A percentile compares a stretch with the other conserved stretches of the same genome.
Evolutionary conservation across 2,329 filamentous ascomycete genomes (phyloP).

Genomic region (Magnaporthiopsis rhizophila): DNA sequence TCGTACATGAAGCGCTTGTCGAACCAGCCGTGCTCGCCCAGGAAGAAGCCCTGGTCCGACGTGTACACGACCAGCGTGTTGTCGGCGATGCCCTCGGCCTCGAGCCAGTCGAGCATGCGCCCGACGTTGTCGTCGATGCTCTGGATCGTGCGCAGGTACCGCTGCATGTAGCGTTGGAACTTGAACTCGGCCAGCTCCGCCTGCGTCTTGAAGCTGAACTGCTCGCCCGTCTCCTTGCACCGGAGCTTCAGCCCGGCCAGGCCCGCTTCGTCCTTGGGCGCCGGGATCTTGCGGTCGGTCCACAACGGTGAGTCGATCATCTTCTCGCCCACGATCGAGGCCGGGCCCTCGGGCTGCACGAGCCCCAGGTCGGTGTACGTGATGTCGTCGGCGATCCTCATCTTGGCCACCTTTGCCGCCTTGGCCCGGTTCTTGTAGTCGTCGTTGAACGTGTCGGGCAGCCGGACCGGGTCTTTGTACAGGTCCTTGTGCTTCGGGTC

Average conservation of each 20-base stretch:
- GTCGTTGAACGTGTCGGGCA: constrained; percentile 44
- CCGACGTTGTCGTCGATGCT: constrained; percentile 45
- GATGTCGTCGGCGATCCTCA: constrained; percentile 41
- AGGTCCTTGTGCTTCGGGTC: constrained; percentile 38
- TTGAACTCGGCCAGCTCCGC: constrained; percentile 43
- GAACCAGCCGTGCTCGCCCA: constrained; percentile 50
- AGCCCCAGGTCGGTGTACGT: constrained; percentile 44
- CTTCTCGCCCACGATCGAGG: constrained; percentile 27
- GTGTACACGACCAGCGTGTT: constrained; percentile 46
- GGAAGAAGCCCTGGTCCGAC: constrained; percentile 47
- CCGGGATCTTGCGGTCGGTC: constrained; percentile 30
- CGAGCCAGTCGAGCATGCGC: constrained; percentile 37
- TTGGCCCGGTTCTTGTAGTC: constrained; percentile 46
- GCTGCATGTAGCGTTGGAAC: constrained; percentile 48
- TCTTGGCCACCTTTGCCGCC: constrained; percentile 41
- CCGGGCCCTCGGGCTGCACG: constrained; percentile 39
- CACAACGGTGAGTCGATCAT: constrained; percentile 2
- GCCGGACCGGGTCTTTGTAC: constrained; percentile 35
- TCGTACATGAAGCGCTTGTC: constrained; percentile 53
- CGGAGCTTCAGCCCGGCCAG: constrained; percentile 27
- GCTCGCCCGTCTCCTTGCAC: constrained; percentile 35
- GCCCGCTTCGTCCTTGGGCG: constrained; percentile 18
- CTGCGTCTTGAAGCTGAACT: constrained; percentile 34
- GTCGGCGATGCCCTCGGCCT: constrained; percentile 29
- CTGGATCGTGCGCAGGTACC: constrained; percentile 44